These are phyloP conservation scores for Myxozyma nipponensis DNA, from an alignment of 805 yeast species.

Conservation along the genomic window DNA sequence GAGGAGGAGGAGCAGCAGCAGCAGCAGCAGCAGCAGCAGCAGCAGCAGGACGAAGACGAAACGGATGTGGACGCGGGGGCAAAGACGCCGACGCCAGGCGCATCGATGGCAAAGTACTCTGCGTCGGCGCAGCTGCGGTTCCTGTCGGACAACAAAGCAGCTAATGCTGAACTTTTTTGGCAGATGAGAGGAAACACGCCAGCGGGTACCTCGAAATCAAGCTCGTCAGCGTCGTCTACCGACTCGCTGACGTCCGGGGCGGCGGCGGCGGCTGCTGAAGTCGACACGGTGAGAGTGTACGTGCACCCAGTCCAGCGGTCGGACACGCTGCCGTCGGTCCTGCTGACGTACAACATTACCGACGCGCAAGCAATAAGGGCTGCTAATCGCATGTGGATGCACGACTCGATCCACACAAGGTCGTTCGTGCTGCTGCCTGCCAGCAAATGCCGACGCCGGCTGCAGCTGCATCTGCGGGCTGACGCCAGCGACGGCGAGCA, in stretches of 20 bases:
- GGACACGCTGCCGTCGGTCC: constrained; percentile 28
- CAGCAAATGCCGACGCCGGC: constrained; percentile 21
- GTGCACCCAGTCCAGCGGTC: constrained; percentile 23
- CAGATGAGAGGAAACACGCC: constrained; percentile 11
- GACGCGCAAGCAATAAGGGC: constrained; percentile 18
- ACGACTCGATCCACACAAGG: constrained; percentile 29
- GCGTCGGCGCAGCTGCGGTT: constrained; percentile 24
- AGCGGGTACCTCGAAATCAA: neutral
- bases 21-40: neutral
- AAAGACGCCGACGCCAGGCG: neutral
- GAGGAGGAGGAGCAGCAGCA: too few relatives aligned
- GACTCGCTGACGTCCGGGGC: too few relatives aligned
- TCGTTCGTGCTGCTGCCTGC: constrained; percentile 25
- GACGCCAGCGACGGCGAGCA: neutral
- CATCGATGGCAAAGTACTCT: constrained; percentile 4
- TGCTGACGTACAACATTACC: constrained; percentile 19
- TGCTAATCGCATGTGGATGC: constrained; percentile 29
- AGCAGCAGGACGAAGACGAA: neutral
- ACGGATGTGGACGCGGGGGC: neutral
- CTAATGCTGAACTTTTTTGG: constrained; percentile 25
- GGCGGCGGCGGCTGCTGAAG: neutral
- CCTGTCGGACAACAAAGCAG: constrained; percentile 12
- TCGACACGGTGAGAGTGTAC: constrained; percentile 16
- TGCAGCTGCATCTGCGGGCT: constrained; percentile 12
- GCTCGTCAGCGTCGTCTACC: too few relatives aligned